Conservation (phyloP, 805 yeast genomes). For the Wilhelminamyces savonicus region DNA sequence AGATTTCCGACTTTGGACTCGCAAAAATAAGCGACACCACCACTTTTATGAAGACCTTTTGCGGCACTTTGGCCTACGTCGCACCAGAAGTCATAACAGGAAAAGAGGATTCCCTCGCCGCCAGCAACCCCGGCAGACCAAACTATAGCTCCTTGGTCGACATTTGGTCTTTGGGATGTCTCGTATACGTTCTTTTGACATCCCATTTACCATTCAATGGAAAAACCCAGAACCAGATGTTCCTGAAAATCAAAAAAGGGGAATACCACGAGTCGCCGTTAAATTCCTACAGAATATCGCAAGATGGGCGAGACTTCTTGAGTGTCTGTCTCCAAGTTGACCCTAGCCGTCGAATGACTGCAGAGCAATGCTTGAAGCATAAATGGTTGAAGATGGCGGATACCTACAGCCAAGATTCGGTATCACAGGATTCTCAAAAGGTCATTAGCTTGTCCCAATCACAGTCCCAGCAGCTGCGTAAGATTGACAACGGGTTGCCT, state of each 20-base stretch:
- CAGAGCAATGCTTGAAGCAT: constrained; percentile 68
- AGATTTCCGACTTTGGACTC: constrained; percentile 92
- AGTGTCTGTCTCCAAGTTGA: constrained; percentile 67
- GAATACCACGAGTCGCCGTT: constrained; percentile 75
- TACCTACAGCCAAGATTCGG: constrained; percentile 8
- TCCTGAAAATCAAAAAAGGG: constrained; percentile 69
- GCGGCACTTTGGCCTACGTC: constrained; percentile 94
- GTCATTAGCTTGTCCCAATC: constrained; percentile 64
- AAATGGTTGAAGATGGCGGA: constrained; percentile 61
- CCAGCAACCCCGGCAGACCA: constrained; percentile 16
- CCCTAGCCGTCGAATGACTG: constrained; percentile 67
- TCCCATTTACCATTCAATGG: constrained; percentile 96
- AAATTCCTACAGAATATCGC: constrained; percentile 57
- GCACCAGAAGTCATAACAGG: constrained; percentile 88
- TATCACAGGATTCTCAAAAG: constrained; percentile 18
- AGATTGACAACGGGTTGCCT: constrained; percentile 33
- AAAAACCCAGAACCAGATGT: constrained; percentile 78
- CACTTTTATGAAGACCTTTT: constrained; percentile 88
- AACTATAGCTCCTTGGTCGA: constrained; percentile 84
- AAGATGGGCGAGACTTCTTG: constrained; percentile 68
- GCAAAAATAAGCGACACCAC: constrained; percentile 86
- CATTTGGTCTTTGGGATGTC: constrained; percentile 96
- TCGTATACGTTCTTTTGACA: constrained; percentile 85
- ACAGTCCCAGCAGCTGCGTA: constrained; percentile 56
- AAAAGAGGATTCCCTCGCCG: constrained; percentile 37